Evolutionary conservation across 768 basidiomycete species (phyloP).

Genomic region (Leccinum sublutescens): DNA sequence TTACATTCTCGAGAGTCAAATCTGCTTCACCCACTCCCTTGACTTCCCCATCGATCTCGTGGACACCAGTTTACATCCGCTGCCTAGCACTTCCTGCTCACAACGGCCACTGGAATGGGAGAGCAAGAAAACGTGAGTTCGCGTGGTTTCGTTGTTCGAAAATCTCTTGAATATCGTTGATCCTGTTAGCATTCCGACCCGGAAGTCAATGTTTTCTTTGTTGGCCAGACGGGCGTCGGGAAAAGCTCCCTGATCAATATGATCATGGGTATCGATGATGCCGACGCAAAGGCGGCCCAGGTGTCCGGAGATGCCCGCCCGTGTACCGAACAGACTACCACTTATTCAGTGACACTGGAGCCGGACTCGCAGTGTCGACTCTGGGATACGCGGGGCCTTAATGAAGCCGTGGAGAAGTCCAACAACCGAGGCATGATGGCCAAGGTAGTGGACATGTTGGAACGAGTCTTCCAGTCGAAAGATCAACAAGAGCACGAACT

Average conservation of each 20-base stretch:
- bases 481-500: slow-evolving; percentile 20
- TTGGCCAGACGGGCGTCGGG: slow-evolving; percentile 26
- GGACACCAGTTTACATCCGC: not conserved
- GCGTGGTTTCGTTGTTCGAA: not conserved
- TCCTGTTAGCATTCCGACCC: slow-evolving; percentile 3
- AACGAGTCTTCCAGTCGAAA: slow-evolving; percentile 10
- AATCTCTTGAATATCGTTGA: slow-evolving; percentile 3
- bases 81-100: not conserved
- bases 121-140: slow-evolving; percentile 14
- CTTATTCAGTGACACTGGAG: slow-evolving; percentile 8
- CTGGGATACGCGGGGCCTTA: slow-evolving; percentile 29
- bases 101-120: slow-evolving; percentile 11
- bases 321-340: slow-evolving; percentile 14
- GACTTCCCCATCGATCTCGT: not conserved
- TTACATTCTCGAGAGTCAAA: not conserved
- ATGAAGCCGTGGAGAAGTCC: slow-evolving; percentile 16
- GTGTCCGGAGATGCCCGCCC: slow-evolving; percentile 20
- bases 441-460: slow-evolving; percentile 6
- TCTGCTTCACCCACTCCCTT: not conserved
- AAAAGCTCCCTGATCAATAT: slow-evolving; percentile 29
- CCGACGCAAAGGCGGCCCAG: not conserved
- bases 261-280: slow-evolving; percentile 17
- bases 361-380: slow-evolving; percentile 12
- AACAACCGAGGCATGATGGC: slow-evolving; percentile 6
- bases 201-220: slow-evolving; percentile 21